Evolutionary conservation across 257 asterid genomes (phyloP).

Genomic region (Ilex asprella): DNA sequence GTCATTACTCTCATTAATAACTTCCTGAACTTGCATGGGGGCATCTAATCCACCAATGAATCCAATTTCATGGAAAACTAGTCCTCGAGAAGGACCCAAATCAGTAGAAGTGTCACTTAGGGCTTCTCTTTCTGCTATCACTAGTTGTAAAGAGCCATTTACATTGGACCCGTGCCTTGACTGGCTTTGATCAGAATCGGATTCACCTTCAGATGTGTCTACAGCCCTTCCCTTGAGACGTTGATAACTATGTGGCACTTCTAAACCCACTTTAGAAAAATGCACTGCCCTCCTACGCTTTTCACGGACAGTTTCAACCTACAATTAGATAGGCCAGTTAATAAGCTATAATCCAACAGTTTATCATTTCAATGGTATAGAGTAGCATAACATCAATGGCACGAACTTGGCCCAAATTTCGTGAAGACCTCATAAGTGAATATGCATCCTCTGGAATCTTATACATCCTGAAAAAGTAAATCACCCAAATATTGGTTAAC

Average conservation of each 20-base stretch:
- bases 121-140: constrained; percentile 16
- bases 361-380: neutral
- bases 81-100: constrained; percentile 21
- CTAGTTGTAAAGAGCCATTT: constrained; percentile 14
- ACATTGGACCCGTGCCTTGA: constrained; percentile 12
- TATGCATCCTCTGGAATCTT: constrained; percentile 59
- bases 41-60: constrained; percentile 18
- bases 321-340: constrained; percentile 1
- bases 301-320: constrained; percentile 82
- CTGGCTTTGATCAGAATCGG: constrained; percentile 15
- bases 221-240: constrained; percentile 42
- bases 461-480: constrained; percentile 57
- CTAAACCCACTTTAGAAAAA: constrained; percentile 62
- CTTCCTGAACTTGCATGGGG: constrained; percentile 21
- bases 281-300: constrained; percentile 75
- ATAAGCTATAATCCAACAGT: neutral
- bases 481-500: neutral
- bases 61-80: constrained; percentile 10
- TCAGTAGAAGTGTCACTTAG: constrained; percentile 9
- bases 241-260: constrained; percentile 37
- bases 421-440: constrained; percentile 87
- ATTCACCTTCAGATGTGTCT: constrained; percentile 20
- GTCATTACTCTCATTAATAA: constrained; percentile 19
- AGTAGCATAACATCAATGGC: constrained; percentile 1
- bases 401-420: constrained; percentile 83